A percentile compares a stretch with the other conserved stretches of the same genome.
These are phyloP conservation scores for Lactarius pseudohatsudake DNA, from an alignment of 768 basidiomycete genomes.

Conservation along the genomic window DNA sequence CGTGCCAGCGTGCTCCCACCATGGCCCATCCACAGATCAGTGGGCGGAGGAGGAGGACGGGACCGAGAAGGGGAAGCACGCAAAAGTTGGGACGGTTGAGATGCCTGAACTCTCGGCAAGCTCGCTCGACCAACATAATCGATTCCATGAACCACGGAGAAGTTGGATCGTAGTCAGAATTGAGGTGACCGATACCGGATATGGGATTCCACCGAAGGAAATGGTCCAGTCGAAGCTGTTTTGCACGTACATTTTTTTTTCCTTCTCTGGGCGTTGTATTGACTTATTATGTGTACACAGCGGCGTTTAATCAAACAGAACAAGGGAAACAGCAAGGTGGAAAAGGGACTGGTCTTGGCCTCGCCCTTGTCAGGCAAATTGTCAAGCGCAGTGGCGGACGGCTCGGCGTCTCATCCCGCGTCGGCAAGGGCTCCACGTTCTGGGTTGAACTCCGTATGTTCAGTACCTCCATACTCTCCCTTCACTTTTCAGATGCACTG, in stretches of 20 bases:
- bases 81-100: not conserved
- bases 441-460: slow-evolving; percentile 76
- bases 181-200: slow-evolving; percentile 77
- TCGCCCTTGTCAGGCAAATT: slow-evolving; percentile 54
- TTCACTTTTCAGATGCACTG: not conserved
- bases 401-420: slow-evolving; percentile 43
- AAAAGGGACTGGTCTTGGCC: slow-evolving; percentile 54
- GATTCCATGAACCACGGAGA: slow-evolving; percentile 43
- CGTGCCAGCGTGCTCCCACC: slow-evolving; percentile 32
- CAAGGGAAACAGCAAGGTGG: slow-evolving; percentile 66
- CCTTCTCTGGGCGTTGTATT: not conserved
- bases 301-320: slow-evolving; percentile 77
- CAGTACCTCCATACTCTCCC: slow-evolving; percentile 5
- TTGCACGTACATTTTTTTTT: slow-evolving; percentile 44
- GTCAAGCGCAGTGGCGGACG: slow-evolving; percentile 51
- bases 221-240: slow-evolving; percentile 71
- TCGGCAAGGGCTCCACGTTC: slow-evolving; percentile 76
- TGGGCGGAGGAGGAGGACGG: slow-evolving; percentile 3
- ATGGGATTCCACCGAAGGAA: slow-evolving; percentile 62
- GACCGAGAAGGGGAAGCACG: not conserved
- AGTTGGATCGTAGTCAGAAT: slow-evolving; percentile 81
- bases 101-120: slow-evolving; percentile 32
- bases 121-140: slow-evolving; percentile 52
- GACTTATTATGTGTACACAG: slow-evolving; percentile 36
- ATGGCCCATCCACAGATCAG: not conserved